Percentiles rank a stretch among this genome's conserved stretches.
Conservation (phyloP, 1,139 yeast genomes). For the Groenewaldozyma sp. region DNA sequence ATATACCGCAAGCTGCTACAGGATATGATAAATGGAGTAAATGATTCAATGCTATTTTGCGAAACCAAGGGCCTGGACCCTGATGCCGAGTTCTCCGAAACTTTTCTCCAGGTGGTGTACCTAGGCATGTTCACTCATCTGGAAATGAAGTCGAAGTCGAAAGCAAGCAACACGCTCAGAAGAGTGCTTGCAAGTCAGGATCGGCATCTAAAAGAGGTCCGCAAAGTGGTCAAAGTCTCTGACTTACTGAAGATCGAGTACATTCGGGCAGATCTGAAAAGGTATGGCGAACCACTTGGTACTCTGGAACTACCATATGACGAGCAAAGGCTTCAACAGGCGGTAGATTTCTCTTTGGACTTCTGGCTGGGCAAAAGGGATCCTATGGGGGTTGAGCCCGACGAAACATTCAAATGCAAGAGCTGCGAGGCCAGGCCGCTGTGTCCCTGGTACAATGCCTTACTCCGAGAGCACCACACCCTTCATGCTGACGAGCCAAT, state of each 20-base stretch:
- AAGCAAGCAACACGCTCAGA: not conserved
- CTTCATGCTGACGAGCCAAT: no score
- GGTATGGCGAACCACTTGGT: slow-evolving; percentile 12
- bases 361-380: slow-evolving; percentile 22
- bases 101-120: no score
- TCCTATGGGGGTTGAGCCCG: slow-evolving; percentile 21
- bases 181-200: not conserved
- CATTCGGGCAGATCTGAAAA: slow-evolving; percentile 10
- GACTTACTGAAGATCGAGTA: slow-evolving; percentile 15
- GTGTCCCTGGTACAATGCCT: slow-evolving; percentile 3
- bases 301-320: slow-evolving; percentile 16
- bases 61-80: not conserved
- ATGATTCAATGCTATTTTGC: not conserved
- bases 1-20: slow-evolving; percentile 22
- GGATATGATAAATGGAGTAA: slow-evolving; percentile 9
- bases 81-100: not conserved
- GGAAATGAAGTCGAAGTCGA: not conserved
- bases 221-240: slow-evolving; percentile 6
- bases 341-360: slow-evolving; percentile 19
- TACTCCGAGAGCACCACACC: no score
- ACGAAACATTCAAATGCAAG: slow-evolving; percentile 17
- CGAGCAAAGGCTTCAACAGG: slow-evolving; percentile 11
- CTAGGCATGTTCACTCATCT: not conserved
- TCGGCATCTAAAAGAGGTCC: not conserved
- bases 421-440: slow-evolving; percentile 10